phyloP scores from a whole-genome alignment of 192 early-diverging fungal genomes.

The Dimargaris verticillata region DNA sequence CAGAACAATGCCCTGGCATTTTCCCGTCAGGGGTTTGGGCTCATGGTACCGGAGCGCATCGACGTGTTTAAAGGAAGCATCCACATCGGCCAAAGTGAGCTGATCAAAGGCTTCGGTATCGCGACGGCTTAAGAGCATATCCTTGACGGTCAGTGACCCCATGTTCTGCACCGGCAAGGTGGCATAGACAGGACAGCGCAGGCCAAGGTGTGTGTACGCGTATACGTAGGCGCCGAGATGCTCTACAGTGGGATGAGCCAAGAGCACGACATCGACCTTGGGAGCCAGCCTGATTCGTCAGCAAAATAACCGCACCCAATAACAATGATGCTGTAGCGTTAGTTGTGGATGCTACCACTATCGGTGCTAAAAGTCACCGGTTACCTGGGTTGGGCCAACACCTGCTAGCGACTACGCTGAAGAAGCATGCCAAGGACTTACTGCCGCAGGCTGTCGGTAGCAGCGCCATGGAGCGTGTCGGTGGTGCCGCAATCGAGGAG shows the following conservation, averaged over 20 bases:
- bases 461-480: conserved; percentile 55
- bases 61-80: conserved; percentile 69
- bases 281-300: conserved; percentile 49
- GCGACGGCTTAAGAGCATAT: conserved; percentile 52
- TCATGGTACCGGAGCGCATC: conserved; percentile 74
- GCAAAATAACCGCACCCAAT: not conserved
- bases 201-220: conserved; percentile 53
- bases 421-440: conserved; percentile 12
- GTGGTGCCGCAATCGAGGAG: conserved; percentile 91
- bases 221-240: conserved; percentile 80
- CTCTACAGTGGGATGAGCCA: conserved; percentile 75
- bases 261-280: conserved; percentile 73
- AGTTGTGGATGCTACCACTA: not conserved
- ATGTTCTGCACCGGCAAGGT: conserved; percentile 86
- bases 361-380: not conserved
- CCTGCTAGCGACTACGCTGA: not conserved
- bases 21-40: conserved; percentile 53
- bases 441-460: conserved; percentile 48
- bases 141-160: conserved; percentile 71
- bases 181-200: conserved; percentile 75
- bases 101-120: conserved; percentile 53
- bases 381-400: not conserved
- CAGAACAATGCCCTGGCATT: conserved; percentile 68
- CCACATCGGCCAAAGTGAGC: conserved; percentile 66
- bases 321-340: not conserved